phyloP scores from a whole-genome alignment of 331 rosid species.

The Acacia pycnantha region DNA sequence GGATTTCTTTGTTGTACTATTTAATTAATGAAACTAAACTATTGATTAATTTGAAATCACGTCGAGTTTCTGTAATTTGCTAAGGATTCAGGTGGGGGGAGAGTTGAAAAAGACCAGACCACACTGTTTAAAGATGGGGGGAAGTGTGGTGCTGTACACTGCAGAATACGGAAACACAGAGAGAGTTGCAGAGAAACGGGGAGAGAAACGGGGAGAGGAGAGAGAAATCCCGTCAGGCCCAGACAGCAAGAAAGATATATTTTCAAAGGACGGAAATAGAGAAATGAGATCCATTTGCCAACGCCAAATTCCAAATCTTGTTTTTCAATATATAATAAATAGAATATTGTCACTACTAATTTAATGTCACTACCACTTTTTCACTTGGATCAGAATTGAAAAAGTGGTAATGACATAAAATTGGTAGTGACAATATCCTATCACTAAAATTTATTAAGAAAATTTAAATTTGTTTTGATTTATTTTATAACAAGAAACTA shows the following conservation, averaged over 20 bases:
- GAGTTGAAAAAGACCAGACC: constrained; percentile 29
- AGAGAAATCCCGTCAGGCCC: not conserved
- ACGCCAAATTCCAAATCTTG: not conserved
- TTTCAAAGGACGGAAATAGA: not conserved
- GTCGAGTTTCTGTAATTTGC: not conserved
- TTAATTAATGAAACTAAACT: too few relatives aligned
- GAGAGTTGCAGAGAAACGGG: constrained; percentile 19
- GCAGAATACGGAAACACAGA: constrained; percentile 41
- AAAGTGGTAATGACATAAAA: too few relatives aligned
- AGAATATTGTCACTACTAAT: too few relatives aligned
- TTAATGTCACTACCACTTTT: too few relatives aligned
- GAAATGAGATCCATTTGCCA: not conserved
- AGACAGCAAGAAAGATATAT: not conserved
- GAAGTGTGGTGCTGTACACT: constrained; percentile 20
- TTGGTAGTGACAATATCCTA: too few relatives aligned
- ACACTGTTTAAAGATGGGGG: not conserved
- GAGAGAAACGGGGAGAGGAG: too few relatives aligned
- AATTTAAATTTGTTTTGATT: too few relatives aligned
- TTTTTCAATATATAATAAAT: too few relatives aligned
- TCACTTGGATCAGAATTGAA: too few relatives aligned
- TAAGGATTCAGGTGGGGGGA: not conserved
- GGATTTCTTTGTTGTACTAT: too few relatives aligned
- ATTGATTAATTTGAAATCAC: not conserved
- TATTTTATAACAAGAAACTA: too few relatives aligned
- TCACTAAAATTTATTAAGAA: too few relatives aligned